Base-by-base conservation (phyloP, 768 basidiomycete species). In the Phaeolepiota aurea region DNA sequence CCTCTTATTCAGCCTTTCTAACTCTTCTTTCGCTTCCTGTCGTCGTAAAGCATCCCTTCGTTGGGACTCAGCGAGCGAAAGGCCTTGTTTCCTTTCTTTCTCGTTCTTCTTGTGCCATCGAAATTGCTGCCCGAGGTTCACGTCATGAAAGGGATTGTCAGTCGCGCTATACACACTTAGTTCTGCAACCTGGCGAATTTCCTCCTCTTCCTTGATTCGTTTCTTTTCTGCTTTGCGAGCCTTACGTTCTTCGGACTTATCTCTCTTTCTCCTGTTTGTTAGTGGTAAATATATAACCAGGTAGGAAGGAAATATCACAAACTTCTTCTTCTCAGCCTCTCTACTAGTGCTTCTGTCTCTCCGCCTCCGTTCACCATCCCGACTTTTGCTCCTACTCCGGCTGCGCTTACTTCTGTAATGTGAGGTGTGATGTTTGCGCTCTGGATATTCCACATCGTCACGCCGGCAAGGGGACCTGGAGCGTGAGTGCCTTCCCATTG, bases 81-180 rank as follows among this genome's bases (percentile, higher is more conserved):
- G 54, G 1, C 96, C 96, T 44, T 78, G 65, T 63, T 94, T 97
- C 53, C 79, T 76, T 58, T 99, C 96, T 67, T 91, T 90, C 59
- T 99, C 96, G 19, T 80, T 77, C 68, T 99, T 99, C 72, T 99
- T 99, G 65, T 92, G 88, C 96, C 96, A 99, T 43, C 87, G 81
- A 62, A 99, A 99, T 58, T 93, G 90, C 56, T 97, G 89, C 15
- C 82, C 85, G 21, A 98, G 82, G 59, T 98, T 97, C 46, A 89
- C 82, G 52, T 98, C 96, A 63, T 96, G 90, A 69, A 98, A 99
- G 0, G 96, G 96, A 55, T 98, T 99, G 70, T 98, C 93, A 10
- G 82, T 81, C 35, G 92, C 88, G 49, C 90, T 92, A 68, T 98
- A 98, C 48, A 96, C 85, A 49, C 91, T 93, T 32, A 98, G 74